Evolutionary conservation across 257 asterid species (phyloP), one percentile per base, ranked within the genome.

Genomic region (Penstemon barbatus): DNA sequence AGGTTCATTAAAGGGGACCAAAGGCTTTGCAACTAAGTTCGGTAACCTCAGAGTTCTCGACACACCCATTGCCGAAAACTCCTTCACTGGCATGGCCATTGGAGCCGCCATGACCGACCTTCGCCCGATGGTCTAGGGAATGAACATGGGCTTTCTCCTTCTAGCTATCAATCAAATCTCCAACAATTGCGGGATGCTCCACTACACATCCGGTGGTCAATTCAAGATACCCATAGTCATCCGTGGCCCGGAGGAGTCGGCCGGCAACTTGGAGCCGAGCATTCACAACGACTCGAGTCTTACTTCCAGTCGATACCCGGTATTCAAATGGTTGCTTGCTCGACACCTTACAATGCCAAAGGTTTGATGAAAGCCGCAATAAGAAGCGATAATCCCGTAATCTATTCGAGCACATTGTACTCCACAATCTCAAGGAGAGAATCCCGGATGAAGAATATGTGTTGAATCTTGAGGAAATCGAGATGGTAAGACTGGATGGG

Each of bases 71-170:
- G 89, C 95, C 0, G 97, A 90, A 75, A 88, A 90, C 77, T 85
- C 96, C 46, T 90, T 88, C 87, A 90, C 97, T 8, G 92, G 97
- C 57, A 86, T 90, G 95, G 97, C 86, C 59, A 77, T 86, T 0
- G 96, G 96, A 46, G 96, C 97, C 36, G 97, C 92, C 68, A 88
- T 90, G 94, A 88, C 95, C 0, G 96, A 94, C 38, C 81, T 88
- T n/a, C 82, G 97, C 39, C 92, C 96, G 6, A 61, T 90, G 39
- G 79, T 90, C 3, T 96, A 90, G 80, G 96, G 96, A 41, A 88
- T 90, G 97, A 90, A 90, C 87, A 90, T 90, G 97, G 96, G 97
- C 55, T 90, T 86, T 74, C 94, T 90, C 63, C 94, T 90, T 54
- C 78, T 90, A 18, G 96, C 96, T 53, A 88, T 88, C 67, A 90